Evolutionary conservation across 768 basidiomycete genomes (phyloP).

Genomic region (Podaxis mareebaensis): DNA sequence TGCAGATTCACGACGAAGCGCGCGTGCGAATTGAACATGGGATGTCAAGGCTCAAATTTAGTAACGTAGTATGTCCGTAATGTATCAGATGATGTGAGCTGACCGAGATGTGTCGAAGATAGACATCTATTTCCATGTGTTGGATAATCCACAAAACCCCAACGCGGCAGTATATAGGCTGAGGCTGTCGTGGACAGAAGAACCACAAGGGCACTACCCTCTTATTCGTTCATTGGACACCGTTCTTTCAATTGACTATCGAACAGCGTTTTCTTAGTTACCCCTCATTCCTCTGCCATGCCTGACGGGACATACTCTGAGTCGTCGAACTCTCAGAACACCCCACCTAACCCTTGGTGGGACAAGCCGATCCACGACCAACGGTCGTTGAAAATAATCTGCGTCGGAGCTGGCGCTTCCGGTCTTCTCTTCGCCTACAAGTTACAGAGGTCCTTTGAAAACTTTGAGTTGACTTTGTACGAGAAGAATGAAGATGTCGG

Average conservation of each 20-base stretch:
- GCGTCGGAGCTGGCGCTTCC: constrained; percentile 36
- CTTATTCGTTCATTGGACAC: no score
- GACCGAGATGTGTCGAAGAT: background rate
- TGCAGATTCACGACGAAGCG: background rate
- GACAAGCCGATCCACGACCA: constrained; percentile 29
- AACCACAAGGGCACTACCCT: no score
- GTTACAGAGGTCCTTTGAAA: constrained; percentile 34
- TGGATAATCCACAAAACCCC: background rate
- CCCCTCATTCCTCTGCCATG: background rate
- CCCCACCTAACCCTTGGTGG: background rate
- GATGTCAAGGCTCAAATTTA: background rate
- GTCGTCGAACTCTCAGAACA: background rate
- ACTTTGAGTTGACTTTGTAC: constrained; percentile 32
- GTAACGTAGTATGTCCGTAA: background rate
- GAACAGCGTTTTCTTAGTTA: background rate
- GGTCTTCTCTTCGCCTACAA: constrained; percentile 35
- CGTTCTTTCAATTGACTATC: no score
- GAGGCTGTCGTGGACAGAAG: background rate
- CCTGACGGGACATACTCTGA: background rate
- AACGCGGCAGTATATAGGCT: background rate
- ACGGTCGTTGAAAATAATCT: constrained; percentile 31
- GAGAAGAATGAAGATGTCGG: constrained; percentile 33
- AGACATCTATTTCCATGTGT: background rate
- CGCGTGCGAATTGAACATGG: background rate
- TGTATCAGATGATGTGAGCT: background rate